These are phyloP conservation scores for Penicillium sp. DNA, from an alignment of 2,329 filamentous ascomycete species.

Conservation along the genomic window DNA sequence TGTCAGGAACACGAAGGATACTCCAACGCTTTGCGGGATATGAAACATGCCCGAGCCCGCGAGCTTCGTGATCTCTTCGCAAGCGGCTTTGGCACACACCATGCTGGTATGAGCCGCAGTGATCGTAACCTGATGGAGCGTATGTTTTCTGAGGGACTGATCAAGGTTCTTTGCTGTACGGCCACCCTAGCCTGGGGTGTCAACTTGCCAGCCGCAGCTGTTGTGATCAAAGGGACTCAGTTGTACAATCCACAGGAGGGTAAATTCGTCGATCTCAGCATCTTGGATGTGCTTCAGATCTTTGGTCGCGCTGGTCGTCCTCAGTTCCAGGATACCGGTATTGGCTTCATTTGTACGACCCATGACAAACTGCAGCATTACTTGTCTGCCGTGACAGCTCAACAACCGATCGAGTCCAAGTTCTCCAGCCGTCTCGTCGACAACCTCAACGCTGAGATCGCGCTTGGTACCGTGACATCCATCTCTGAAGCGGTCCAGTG, in stretches of 20 bases:
- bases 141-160: slow-evolving; percentile 82
- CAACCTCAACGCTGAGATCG: slow-evolving; percentile 92
- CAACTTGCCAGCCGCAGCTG: slow-evolving; percentile 91
- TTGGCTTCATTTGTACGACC: slow-evolving; percentile 96
- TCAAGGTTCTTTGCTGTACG: slow-evolving; percentile 96
- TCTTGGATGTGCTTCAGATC: slow-evolving; percentile 93
- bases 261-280: slow-evolving; percentile 93
- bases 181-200: slow-evolving; percentile 98
- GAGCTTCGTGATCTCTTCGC: slow-evolving; percentile 84
- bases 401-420: slow-evolving; percentile 94
- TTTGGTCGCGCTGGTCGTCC: slow-evolving; percentile 97
- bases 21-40: slow-evolving; percentile 70
- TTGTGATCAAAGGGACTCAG: slow-evolving; percentile 96
- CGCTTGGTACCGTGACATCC: slow-evolving; percentile 89
- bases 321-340: slow-evolving; percentile 95
- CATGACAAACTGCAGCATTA: slow-evolving; percentile 93
- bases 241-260: slow-evolving; percentile 94
- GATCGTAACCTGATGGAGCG: slow-evolving; percentile 95
- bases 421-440: slow-evolving; percentile 93
- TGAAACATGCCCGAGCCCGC: slow-evolving; percentile 76
- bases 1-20: slow-evolving; percentile 72
- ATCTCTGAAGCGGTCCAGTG: slow-evolving; percentile 90
- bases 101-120: slow-evolving; percentile 90
- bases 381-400: slow-evolving; percentile 84
- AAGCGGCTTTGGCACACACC: slow-evolving; percentile 90